Base-by-base conservation (phyloP, 1,139 yeast genomes). In the Kodamaea ohmeri region DNA sequence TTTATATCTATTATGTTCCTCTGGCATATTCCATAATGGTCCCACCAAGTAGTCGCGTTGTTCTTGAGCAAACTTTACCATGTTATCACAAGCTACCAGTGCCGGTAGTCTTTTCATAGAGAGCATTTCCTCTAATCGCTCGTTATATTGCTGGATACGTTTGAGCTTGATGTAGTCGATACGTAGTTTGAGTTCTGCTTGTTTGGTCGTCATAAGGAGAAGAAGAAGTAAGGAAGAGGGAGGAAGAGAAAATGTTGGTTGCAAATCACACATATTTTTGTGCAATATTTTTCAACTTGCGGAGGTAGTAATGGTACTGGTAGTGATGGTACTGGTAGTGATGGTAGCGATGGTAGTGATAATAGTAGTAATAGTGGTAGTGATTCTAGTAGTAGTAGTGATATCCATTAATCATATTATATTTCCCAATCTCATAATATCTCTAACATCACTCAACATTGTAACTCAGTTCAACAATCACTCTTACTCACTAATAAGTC, bases 71-170 rank as follows among this genome's bases (percentile, higher is more conserved):
- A 70, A 71, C 41, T 73, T 67, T 51, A 69, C 45, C 58, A 69
- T 51, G 42, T 71, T 65, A 17, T 73, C 60, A 30, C 85, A 77
- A 6, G 88, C 85, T 46, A 76, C 77, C 13, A 88, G 81, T 3
- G 88, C 85, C 26, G 82, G 78, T 7, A 82, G 76, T 42, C 94
- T 62, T 6, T 82, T 81, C 39, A 78, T 62, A 6, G 69, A 56
- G 32, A 85, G 58, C 36, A 80, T 76, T 25, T 70, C 71, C 45
- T 70, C 74, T 31, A 84, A 61, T 41, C 78, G 73, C 9, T 61
- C 56, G 53, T 82, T 83, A 35, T 83, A 66, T 49, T 81, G 84
- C 40, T 73, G 71, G 22, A 83, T 73, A 45, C 95, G 67, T 51
- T 76, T 80, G 36, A 83, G 64, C 58, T 83, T 83, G 44, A 84